Evolutionary conservation across 2,329 filamentous ascomycete species (phyloP).

Genomic region (Aspergillus sp.): DNA sequence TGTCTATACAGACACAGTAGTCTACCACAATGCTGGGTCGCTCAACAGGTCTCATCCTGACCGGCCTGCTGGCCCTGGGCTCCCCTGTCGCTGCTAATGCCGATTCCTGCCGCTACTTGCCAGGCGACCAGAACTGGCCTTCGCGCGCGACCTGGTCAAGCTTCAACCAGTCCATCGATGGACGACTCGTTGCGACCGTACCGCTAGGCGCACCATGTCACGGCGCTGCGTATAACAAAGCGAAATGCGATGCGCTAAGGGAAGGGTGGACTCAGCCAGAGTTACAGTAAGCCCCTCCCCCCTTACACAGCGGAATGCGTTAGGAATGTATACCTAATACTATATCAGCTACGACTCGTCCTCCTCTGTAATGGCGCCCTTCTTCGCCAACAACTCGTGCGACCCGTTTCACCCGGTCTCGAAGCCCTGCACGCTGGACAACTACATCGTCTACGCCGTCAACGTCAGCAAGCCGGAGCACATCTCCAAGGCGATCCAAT

Average conservation of each 20-base stretch:
- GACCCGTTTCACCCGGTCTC: slow-evolving; percentile 20
- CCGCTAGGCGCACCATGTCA: slow-evolving; percentile 58
- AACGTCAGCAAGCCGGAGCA: slow-evolving; percentile 29
- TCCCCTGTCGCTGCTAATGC: not conserved
- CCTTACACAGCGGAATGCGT: no score
- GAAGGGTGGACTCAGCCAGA: slow-evolving; percentile 47
- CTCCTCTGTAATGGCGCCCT: slow-evolving; percentile 13
- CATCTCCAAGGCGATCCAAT: slow-evolving; percentile 29
- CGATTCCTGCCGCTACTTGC: slow-evolving; percentile 48
- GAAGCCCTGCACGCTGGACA: slow-evolving; percentile 28
- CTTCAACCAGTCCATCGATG: slow-evolving; percentile 54
- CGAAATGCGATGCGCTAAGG: slow-evolving; percentile 44
- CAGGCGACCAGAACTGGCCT: slow-evolving; percentile 59
- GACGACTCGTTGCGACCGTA: slow-evolving; percentile 52
- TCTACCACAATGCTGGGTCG: not conserved
- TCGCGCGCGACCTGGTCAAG: slow-evolving; percentile 44
- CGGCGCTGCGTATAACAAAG: slow-evolving; percentile 46
- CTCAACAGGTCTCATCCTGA: not conserved
- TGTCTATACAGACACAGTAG: no score
- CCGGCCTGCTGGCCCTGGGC: not conserved
- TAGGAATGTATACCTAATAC: not conserved
- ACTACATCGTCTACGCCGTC: slow-evolving; percentile 36
- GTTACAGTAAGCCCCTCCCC: slow-evolving; percentile 41
- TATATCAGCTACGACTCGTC: slow-evolving; percentile 7
- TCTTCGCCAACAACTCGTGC: slow-evolving; percentile 12